Percentiles rank a stretch among this genome's conserved stretches.
These are phyloP conservation scores for Pyrus hybrid DNA, from an alignment of 331 rosid species.

Conservation along the genomic window DNA sequence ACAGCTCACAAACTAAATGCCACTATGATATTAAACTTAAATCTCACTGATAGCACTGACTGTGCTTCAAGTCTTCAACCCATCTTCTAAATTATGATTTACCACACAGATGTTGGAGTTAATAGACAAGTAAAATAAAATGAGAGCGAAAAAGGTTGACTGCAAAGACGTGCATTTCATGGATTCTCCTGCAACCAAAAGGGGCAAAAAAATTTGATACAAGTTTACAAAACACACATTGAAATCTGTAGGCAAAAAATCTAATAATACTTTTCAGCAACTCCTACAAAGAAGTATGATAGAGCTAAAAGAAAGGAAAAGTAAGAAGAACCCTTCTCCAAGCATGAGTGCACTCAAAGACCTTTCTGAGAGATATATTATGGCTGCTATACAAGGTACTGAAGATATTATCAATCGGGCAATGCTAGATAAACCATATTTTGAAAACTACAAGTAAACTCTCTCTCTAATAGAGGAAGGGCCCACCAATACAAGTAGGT, in stretches of 20 bases:
- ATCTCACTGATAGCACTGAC: not conserved
- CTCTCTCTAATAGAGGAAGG: not conserved
- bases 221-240: not conserved
- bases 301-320: not conserved
- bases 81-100: not conserved
- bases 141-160: not conserved
- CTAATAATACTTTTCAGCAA: not conserved
- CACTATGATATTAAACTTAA: not conserved
- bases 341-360: not conserved
- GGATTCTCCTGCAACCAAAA: not conserved
- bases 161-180: not conserved
- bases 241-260: not conserved
- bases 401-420: not conserved
- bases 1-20: not conserved
- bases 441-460: not conserved
- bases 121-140: not conserved
- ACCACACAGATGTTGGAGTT: not conserved
- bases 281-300: not conserved
- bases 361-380: not conserved
- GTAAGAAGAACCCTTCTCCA: not conserved
- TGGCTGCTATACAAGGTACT: not conserved
- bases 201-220: not conserved
- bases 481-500: not conserved
- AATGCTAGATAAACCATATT: not conserved
- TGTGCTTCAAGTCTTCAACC: not conserved